phyloP scores from a whole-genome alignment of 2,329 filamentous ascomycete species.

The Xylaria sp. region DNA sequence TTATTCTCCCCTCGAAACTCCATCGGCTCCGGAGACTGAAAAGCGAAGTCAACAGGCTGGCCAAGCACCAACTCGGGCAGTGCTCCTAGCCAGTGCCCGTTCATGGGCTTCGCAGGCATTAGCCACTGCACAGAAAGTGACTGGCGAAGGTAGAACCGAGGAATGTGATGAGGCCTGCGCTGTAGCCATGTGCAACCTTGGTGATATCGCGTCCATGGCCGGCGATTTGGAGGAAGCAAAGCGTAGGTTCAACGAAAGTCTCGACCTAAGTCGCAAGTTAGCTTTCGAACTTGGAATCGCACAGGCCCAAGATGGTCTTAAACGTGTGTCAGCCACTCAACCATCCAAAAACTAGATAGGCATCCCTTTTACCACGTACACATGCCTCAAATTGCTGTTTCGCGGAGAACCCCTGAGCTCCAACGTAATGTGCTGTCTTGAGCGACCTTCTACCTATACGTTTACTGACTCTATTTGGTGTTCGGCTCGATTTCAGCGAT shows the following conservation, averaged over 20 bases:
- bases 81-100: conserved; percentile 71
- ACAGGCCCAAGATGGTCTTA: conserved; percentile 59
- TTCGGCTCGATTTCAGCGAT: neutral
- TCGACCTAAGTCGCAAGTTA: conserved; percentile 62
- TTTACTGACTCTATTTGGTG: neutral
- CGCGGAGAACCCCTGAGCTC: neutral
- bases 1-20: conserved; percentile 39
- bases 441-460: neutral
- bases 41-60: conserved; percentile 38
- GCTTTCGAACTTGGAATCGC: conserved; percentile 57
- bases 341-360: neutral
- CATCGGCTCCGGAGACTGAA: conserved; percentile 38
- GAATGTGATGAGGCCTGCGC: conserved; percentile 87
- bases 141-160: conserved; percentile 68
- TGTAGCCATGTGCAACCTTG: conserved; percentile 84
- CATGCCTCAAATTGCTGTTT: neutral
- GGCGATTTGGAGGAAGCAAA: conserved; percentile 69
- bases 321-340: conserved; percentile 30
- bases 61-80: conserved; percentile 56
- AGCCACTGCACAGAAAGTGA: conserved; percentile 67
- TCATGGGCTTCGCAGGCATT: conserved; percentile 83
- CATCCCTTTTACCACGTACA: neutral
- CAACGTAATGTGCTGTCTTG: neutral
- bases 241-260: conserved; percentile 71
- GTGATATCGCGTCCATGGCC: conserved; percentile 79